Conservation (phyloP, 2,329 filamentous ascomycete genomes). For the Neonectria ditissima region DNA sequence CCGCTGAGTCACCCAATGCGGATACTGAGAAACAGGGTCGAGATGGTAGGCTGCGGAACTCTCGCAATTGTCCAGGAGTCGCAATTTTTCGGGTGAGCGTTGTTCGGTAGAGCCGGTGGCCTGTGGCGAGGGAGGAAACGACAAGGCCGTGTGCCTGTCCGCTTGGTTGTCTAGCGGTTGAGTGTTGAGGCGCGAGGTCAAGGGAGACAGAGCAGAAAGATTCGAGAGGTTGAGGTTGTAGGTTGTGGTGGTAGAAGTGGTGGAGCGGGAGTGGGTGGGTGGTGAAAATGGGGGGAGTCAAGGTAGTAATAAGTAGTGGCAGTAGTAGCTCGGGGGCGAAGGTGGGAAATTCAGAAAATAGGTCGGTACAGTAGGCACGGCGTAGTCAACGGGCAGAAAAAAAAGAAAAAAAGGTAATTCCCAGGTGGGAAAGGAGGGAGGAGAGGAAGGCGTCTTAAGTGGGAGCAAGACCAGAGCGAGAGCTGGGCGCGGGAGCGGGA, state of each 20-base stretch:
- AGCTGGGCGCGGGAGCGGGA: constrained; percentile 33
- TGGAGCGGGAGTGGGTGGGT: constrained; percentile 44
- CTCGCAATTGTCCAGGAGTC: constrained; percentile 13
- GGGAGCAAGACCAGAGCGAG: constrained; percentile 23
- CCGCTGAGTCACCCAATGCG: constrained; percentile 32
- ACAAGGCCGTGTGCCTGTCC: constrained; percentile 7
- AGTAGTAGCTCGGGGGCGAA: constrained; percentile 32
- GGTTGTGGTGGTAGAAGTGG: constrained; percentile 42
- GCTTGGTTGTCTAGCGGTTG: not conserved
- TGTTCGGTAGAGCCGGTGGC: not conserved
- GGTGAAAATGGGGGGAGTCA: constrained; percentile 43
- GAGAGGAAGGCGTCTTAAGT: constrained; percentile 28
- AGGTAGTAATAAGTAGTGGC: constrained; percentile 42
- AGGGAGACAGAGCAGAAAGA: constrained; percentile 19
- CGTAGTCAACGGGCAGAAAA: constrained; percentile 21
- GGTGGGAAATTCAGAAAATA: constrained; percentile 32
- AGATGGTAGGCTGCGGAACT: constrained; percentile 8
- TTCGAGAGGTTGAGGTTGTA: constrained; percentile 31
- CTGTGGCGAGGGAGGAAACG: not conserved
- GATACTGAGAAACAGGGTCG: constrained; percentile 14
- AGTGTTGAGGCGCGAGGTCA: constrained; percentile 30
- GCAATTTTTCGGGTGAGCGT: constrained; percentile 2
- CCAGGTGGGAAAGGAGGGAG: constrained; percentile 25
- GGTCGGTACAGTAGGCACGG: constrained; percentile 15
- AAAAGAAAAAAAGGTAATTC: constrained; percentile 40